Evolutionary conservation across 2,329 filamentous ascomycete genomes (phyloP), one percentile per base, ranked within the genome.

Genomic region (Fusarium subtropicale): DNA sequence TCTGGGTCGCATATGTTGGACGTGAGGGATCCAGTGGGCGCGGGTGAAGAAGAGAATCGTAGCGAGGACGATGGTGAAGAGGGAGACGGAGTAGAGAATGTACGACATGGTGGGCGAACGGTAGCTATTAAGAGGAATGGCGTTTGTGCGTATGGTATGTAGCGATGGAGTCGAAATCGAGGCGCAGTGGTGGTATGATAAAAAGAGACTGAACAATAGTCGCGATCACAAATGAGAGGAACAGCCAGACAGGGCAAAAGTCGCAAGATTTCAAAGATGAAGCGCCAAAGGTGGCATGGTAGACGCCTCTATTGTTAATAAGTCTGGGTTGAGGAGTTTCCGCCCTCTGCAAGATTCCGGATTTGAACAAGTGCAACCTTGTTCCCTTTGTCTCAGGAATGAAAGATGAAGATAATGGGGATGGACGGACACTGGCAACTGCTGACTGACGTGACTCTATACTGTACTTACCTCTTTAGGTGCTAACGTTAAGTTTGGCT

Each of bases 31-130:
- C 96, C 96, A 98, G 81, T 85, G 85, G 59, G 85, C 80, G 72
- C 95, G 93, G 60, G 92, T 95, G 71, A 96, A 82, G 85, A 94
- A 97, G 75, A 96, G 89, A 61, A 84, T 88, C 58, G 93, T 96
- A 63, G 90, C 91, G 70, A 87, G 76, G 73, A 94, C 76, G 75
- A 97, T 85, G 77, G 92, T 85, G 73, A 91, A 79, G 78, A 97
- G 87, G 76, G 88, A 88, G 69, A 94, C 79, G 73, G 88, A 89
- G 83, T 94, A 97, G 82, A 97, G 88, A 69, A 97, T 78, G 83
- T 94, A 96, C 68, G 83, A 85, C 93, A 97, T 97, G 73, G 81
- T 78, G 51, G 54, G 34, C 42, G 18, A 12, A 9, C 16, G 41
- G 41, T 55, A 34, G 34, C 42, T 56, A 50, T 64, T 54, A 54